A percentile compares a stretch with the other conserved stretches of the same genome.
phyloP scores from a whole-genome alignment of 169 alveolate species.

The Hepatocystis sp. region DNA sequence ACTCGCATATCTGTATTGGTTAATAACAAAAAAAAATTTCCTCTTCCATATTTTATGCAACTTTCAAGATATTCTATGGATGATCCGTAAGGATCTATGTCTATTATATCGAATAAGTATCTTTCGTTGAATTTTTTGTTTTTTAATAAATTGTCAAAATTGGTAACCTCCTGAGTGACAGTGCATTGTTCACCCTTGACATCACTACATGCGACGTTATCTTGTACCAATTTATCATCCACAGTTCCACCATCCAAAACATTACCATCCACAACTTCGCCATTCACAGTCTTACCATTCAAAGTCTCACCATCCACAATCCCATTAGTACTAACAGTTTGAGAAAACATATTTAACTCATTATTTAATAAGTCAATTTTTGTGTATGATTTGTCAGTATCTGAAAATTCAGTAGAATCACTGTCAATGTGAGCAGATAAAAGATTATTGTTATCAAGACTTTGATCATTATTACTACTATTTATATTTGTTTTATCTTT shows the following conservation, averaged over 20 bases:
- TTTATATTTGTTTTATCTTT: neutral
- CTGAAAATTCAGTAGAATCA: slow-evolving; percentile 26
- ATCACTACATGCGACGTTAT: too few relatives aligned
- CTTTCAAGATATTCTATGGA: slow-evolving; percentile 94
- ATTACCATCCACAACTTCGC: neutral
- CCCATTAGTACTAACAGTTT: neutral
- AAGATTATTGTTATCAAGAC: neutral
- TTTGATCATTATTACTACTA: neutral
- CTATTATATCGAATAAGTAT: slow-evolving; percentile 87
- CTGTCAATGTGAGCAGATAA: slow-evolving; percentile 4
- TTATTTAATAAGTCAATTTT: neutral
- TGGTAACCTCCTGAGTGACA: neutral
- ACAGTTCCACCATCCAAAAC: too few relatives aligned
- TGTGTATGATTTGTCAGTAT: slow-evolving; percentile 2
- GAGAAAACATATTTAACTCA: neutral
- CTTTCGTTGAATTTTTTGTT: slow-evolving; percentile 32
- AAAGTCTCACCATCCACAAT: neutral
- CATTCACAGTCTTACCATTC: neutral
- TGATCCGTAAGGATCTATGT: slow-evolving; percentile 97
- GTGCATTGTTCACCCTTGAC: neutral
- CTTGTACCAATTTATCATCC: neutral
- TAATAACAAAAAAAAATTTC: slow-evolving; percentile 92
- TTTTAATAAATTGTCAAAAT: slow-evolving; percentile 25
- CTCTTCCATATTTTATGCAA: slow-evolving; percentile 91
- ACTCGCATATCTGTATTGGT: slow-evolving; percentile 98